A percentile compares a stretch with the other conserved stretches of the same genome.
Conservation (phyloP, 1,139 yeast genomes). For the Pichia sp. region DNA sequence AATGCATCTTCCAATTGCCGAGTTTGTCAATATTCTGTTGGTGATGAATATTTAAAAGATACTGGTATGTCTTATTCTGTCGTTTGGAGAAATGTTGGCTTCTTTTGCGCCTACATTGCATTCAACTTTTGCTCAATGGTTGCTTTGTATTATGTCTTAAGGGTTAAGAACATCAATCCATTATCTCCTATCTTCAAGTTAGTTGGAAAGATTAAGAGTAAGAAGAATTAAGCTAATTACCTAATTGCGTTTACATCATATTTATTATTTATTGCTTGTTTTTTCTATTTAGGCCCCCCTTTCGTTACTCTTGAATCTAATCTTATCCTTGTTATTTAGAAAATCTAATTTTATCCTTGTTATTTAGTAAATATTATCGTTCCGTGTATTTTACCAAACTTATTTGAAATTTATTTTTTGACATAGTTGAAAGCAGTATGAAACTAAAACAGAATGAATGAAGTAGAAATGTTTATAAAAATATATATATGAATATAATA, state of each 20-base stretch:
- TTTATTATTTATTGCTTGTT: background rate
- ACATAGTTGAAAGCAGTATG: too few species aligned
- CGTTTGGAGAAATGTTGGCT: conserved; percentile 65
- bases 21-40: conserved; percentile 51
- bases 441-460: too few species aligned
- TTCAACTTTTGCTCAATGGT: conserved; percentile 39
- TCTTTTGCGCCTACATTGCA: conserved; percentile 50
- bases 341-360: background rate
- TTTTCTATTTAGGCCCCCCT: background rate
- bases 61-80: conserved; percentile 43
- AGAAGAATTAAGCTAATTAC: background rate
- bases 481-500: too few species aligned
- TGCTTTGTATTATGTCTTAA: conserved; percentile 12
- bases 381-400: too few species aligned
- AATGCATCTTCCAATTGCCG: conserved; percentile 49
- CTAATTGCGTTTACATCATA: background rate
- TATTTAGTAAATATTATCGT: background rate
- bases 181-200: conserved; percentile 1
- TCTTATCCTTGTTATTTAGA: background rate
- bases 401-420: too few species aligned
- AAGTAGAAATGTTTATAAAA: too few species aligned
- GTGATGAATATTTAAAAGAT: conserved; percentile 48
- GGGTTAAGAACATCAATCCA: conserved; percentile 10
- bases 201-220: background rate
- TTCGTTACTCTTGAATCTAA: too few species aligned